Base-by-base conservation (phyloP, 345 rosid genomes). In the Lumnitzera racemosa region DNA sequence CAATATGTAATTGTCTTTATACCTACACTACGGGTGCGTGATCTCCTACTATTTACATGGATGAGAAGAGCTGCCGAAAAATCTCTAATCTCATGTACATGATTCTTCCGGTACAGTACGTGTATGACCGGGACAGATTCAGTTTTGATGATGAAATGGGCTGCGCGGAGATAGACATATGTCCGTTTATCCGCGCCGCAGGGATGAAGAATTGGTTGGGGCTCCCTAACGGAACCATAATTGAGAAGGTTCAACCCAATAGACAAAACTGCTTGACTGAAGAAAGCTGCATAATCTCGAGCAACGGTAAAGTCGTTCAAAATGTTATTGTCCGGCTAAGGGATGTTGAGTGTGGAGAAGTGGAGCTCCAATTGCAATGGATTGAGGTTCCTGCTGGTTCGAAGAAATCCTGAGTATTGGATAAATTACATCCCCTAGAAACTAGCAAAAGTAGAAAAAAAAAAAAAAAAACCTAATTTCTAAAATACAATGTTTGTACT, bases 311-410 rank as follows among this genome's bases (percentile, higher is more conserved):
- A 23, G 57, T 66, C 46, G 53, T 31, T 15, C 70, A 66, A 58
- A 31, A 47, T 23, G 53, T 66, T 58, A 16, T 66, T 29, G 64
- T 66, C 47, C 31, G 55, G 54, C 70, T 66, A 25, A 0, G 55
- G 14, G 48, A 59, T 20, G 70, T 66, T 17, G 64, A 66, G 70
- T 29, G 20, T 1, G 64, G 70, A 0, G 55, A 66, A 59, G 66
- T 73, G 12, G 74, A 79, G 53, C 65, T 76, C 53, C 69, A 70
- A 47, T 70, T 76, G 31, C 70, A 65, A 41, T 79, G 83, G 80
- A 69, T 79, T 16, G 43, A 36, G 43, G 43, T 36, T 36, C 43
- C 43, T n/a, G n/a, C n/a, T n/a, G n/a, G n/a, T n/a, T n/a, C n/a
- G n/a, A n/a, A n/a, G n/a, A n/a, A n/a, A n/a, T n/a, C n/a, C n/a